Conservation (phyloP, 345 rosid species). For the Kandelia obovata region DNA sequence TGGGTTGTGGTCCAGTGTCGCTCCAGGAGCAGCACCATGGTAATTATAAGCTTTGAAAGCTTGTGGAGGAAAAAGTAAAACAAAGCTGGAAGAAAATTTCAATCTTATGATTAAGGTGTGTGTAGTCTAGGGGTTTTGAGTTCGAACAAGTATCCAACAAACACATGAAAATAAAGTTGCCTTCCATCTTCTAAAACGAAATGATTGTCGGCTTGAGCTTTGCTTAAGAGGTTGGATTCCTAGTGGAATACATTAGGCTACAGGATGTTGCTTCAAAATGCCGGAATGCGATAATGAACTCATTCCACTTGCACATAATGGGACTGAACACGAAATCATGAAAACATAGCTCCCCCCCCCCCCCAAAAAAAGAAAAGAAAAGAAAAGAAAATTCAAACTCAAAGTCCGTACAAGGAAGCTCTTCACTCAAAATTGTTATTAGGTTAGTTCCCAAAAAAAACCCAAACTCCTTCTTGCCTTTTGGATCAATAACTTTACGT, state of each 20-base stretch:
- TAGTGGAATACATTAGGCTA: constrained; percentile 7
- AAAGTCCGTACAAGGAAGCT: too few relatives aligned
- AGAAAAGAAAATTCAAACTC: too few relatives aligned
- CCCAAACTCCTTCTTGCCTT: neutral
- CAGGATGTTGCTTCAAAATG: constrained; percentile 26
- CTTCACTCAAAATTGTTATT: constrained; percentile 8
- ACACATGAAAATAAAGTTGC: constrained; percentile 21
- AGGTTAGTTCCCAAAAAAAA: constrained; percentile 15
- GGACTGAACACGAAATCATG: too few relatives aligned
- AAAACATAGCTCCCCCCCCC: too few relatives aligned
- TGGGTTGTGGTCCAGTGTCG: constrained; percentile 33
- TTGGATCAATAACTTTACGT: constrained; percentile 13
- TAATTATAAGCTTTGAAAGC: constrained; percentile 46
- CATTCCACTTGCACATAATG: too few relatives aligned
- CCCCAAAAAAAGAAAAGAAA: too few relatives aligned
- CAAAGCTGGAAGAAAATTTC: constrained; percentile 1
- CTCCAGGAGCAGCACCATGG: constrained; percentile 13
- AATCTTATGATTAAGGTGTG: constrained; percentile 36
- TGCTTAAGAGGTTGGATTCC: constrained; percentile 36
- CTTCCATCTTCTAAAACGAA: constrained; percentile 45
- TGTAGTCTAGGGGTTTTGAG: constrained; percentile 30
- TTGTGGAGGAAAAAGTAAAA: constrained; percentile 21
- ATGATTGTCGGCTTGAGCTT: constrained; percentile 43
- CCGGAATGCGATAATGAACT: constrained; percentile 3
- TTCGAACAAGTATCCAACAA: constrained; percentile 38